A percentile compares a stretch with the other conserved stretches of the same genome.
Conservation (phyloP, 352 stramenopile genomes). For the Globisporangium cylindrosporum region DNA sequence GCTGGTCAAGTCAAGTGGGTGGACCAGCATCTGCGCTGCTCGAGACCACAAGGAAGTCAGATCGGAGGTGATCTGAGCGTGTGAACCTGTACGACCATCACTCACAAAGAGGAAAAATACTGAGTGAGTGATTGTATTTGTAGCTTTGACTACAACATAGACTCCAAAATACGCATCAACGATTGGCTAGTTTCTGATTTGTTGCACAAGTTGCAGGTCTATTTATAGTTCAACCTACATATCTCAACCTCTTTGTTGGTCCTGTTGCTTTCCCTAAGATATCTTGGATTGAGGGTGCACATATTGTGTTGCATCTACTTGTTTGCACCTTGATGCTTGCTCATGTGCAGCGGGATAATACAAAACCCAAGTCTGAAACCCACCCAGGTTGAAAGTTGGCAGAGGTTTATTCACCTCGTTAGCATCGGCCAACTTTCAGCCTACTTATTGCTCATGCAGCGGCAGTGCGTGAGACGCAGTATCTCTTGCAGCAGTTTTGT, state of each 20-base stretch:
- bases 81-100: not conserved
- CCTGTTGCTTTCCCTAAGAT: not conserved
- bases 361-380: not conserved
- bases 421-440: not conserved
- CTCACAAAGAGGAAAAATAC: not conserved
- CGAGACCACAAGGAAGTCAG: conserved; percentile 5
- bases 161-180: not conserved
- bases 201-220: not conserved
- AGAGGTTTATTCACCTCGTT: not conserved
- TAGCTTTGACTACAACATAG: not conserved
- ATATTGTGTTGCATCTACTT: not conserved
- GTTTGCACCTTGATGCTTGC: too few species aligned
- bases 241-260: too few species aligned
- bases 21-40: not conserved
- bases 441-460: too few species aligned
- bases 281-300: not conserved
- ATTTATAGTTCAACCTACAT: not conserved
- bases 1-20: not conserved
- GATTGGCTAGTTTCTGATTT: not conserved
- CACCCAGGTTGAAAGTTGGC: not conserved
- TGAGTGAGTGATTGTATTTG: not conserved
- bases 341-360: not conserved
- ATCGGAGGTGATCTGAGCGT: not conserved
- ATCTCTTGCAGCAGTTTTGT: not conserved
- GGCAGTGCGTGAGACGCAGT: too few species aligned